These are phyloP conservation scores for Salix dunnii DNA, from an alignment of 345 rosid species.

Conservation along the genomic window DNA sequence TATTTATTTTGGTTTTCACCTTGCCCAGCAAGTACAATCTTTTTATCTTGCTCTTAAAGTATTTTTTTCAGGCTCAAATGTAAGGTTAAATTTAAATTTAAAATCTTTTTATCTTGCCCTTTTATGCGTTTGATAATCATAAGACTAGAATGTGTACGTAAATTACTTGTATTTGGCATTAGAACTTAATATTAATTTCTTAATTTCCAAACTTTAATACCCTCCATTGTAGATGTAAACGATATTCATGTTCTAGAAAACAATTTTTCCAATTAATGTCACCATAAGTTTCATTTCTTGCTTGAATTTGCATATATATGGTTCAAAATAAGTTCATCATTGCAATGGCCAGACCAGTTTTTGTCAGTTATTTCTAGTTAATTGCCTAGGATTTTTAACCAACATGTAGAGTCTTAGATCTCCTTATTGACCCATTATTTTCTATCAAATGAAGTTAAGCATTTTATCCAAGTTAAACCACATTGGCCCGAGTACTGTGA, in stretches of 20 bases:
- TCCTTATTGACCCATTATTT: neutral
- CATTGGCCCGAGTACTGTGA: neutral
- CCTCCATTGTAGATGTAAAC: neutral
- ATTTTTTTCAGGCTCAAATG: no score
- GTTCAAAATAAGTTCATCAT: conserved; percentile 7
- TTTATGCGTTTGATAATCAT: no score
- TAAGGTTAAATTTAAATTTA: no score
- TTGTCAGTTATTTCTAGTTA: neutral
- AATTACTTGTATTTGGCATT: no score
- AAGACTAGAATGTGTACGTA: no score
- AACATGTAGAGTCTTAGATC: conserved; percentile 1
- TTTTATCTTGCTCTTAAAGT: no score
- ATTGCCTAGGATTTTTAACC: neutral
- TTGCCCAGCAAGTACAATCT: neutral
- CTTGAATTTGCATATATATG: conserved; percentile 1
- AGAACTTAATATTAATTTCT: no score
- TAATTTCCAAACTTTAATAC: no score
- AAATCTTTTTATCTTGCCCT: no score
- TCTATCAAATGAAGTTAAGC: conserved; percentile 1
- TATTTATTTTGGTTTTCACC: no score
- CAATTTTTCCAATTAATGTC: neutral
- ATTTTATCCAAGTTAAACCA: neutral
- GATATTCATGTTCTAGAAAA: neutral
- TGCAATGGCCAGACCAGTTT: neutral
- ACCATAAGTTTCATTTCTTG: neutral